Conservation (phyloP, 805 yeast genomes). For the Starmerella kuoi region DNA sequence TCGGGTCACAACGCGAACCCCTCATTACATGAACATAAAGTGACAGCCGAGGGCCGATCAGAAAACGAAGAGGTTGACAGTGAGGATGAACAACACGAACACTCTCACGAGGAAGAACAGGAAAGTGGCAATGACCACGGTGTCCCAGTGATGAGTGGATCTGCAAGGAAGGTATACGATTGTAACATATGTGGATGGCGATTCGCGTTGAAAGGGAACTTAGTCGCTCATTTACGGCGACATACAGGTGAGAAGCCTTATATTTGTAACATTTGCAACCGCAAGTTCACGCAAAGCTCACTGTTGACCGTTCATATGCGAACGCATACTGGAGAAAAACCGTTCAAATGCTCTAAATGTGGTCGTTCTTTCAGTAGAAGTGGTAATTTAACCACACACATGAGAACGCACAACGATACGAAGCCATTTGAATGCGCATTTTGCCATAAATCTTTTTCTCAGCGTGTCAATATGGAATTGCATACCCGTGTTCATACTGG, state of each 20-base stretch:
- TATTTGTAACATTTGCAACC: constrained; percentile 58
- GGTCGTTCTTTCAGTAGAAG: constrained; percentile 81
- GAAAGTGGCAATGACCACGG: too few relatives aligned
- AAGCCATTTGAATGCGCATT: constrained; percentile 73
- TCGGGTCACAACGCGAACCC: neutral
- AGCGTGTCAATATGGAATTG: constrained; percentile 78
- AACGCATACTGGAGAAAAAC: constrained; percentile 85
- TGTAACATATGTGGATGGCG: constrained; percentile 59
- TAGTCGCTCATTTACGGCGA: constrained; percentile 69
- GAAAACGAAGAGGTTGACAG: neutral
- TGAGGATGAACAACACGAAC: neutral
- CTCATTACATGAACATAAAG: neutral
- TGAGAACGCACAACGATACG: constrained; percentile 56
- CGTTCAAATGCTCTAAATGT: constrained; percentile 68
- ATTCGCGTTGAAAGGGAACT: constrained; percentile 68
- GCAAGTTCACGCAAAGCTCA: constrained; percentile 70
- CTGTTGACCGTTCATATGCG: constrained; percentile 75
- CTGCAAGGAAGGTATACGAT: constrained; percentile 22
- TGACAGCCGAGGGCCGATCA: neutral
- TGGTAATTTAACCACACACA: constrained; percentile 76
- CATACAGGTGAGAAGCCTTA: constrained; percentile 92
- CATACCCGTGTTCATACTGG: constrained; percentile 83
- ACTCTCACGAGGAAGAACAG: too few relatives aligned
- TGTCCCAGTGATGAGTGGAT: too few relatives aligned
- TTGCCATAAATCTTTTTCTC: constrained; percentile 67